phyloP scores from a whole-genome alignment of 768 basidiomycete genomes.

The Tricholoma furcatifolium region DNA sequence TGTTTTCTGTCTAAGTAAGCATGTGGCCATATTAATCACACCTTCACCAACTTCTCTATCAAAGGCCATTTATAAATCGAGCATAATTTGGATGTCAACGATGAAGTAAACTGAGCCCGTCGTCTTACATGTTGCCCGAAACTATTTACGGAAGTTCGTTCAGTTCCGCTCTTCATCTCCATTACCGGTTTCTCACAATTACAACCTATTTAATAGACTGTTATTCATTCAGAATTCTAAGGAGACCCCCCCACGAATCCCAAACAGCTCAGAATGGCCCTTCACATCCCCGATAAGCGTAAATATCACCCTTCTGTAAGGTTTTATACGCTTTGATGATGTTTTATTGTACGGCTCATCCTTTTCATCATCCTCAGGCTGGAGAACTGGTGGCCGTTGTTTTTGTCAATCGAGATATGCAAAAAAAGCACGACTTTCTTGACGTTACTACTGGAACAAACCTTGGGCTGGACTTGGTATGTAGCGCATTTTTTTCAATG shows the following conservation, averaged over 20 bases:
- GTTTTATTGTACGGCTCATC: not conserved
- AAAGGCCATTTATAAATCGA: too few relatives aligned
- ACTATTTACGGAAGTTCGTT: too few relatives aligned
- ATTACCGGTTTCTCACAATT: too few relatives aligned
- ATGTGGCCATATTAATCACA: too few relatives aligned
- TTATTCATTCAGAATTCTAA: not conserved
- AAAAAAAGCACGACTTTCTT: conserved; percentile 1
- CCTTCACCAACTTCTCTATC: too few relatives aligned
- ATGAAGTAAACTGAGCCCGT: too few relatives aligned
- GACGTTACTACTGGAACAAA: conserved; percentile 7
- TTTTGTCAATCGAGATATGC: conserved; percentile 4
- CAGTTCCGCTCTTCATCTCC: too few relatives aligned
- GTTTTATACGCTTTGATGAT: not conserved
- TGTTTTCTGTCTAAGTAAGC: too few relatives aligned
- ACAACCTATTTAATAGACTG: not conserved
- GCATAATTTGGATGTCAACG: too few relatives aligned
- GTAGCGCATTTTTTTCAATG: not conserved
- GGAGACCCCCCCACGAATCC: not conserved
- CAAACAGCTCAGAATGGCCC: not conserved
- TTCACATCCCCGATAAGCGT: conserved; percentile 1
- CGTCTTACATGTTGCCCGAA: too few relatives aligned
- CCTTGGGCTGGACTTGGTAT: not conserved
- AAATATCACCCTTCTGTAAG: conserved; percentile 7
- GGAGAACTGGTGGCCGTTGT: conserved; percentile 4
- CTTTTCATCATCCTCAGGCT: not conserved